Evolutionary conservation across 1,284 basidiomycete species (phyloP), one percentile per base, ranked within the genome.

Genomic region (Rhodotorula sp.): DNA sequence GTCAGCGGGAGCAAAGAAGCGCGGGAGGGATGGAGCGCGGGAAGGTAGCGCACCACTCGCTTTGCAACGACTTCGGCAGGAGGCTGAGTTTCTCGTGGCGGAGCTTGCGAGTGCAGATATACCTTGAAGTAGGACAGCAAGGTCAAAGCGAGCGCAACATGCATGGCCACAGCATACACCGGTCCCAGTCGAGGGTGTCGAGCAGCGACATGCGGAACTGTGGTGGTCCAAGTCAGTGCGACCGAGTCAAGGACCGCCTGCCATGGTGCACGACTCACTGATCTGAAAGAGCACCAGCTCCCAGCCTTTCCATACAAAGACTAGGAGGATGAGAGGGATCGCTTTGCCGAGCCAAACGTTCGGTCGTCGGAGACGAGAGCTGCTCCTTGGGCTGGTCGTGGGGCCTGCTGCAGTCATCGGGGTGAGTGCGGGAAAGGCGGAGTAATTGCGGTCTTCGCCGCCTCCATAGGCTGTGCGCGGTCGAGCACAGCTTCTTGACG

Each of bases 341-440:
- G 64, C 10, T n/a, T 70, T 72, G 52, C 73, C 73, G 45, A 75
- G 70, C 38, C 66, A 59, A 28, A 57, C 23, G 34, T 75, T 75
- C 0, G 70, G 59, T 23, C 73, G 69, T 2, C 19, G 38, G 10
- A 43, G 38, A 1, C 38, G 38, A 43, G 38, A 43, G 38, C 12
- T 38, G 3, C 34, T 8, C 5, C 18, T 23, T 38, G 10, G 8
- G 31, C 34, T 15, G 3, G 38, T 19, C 12, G 23, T 14, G 2
- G 38, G 6, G n/a, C 6, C 54, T 58, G 19, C 15, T 16, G 10
- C 34, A 21, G 34, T 14, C 38, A 43, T 60, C 66, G 68, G 8
- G 1, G 38, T 5, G 34, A 5, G 34, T 5, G 5, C 34, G 8
- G 34, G 34, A 5, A 38, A 38, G 8, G 34, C 12, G 38, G 10